Percentiles rank a stretch among this genome's conserved stretches.
phyloP scores from a whole-genome alignment of 139 green algal species.

The Volvox reticuliferus region DNA sequence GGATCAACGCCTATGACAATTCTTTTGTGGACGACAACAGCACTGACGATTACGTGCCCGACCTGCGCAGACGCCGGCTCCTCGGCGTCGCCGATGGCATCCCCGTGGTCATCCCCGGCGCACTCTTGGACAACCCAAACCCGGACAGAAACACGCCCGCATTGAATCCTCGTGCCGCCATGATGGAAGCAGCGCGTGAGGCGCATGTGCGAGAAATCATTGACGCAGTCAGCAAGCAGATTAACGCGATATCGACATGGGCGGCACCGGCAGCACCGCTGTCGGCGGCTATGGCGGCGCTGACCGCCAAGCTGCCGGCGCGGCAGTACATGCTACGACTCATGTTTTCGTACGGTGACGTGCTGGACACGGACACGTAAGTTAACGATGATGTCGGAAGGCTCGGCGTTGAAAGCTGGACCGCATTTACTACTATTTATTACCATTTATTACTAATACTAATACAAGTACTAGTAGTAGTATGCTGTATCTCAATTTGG shows the following conservation, averaged over 20 bases:
- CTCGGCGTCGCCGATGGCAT: background rate
- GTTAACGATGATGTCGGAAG: no score
- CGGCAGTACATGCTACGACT: background rate
- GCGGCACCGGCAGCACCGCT: background rate
- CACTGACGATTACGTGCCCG: background rate
- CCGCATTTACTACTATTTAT: no score
- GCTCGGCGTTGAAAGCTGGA: no score
- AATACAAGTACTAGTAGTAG: no score
- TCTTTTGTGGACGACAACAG: background rate
- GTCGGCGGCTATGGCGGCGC: background rate
- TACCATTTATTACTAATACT: no score
- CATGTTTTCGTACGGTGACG: background rate
- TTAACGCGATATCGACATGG: background rate
- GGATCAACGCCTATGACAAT: constrained; percentile 35
- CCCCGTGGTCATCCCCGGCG: background rate
- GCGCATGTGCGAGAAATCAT: background rate
- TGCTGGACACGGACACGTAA: background rate
- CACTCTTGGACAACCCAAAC: background rate
- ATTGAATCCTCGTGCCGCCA: background rate
- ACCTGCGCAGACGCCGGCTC: background rate
- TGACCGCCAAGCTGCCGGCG: background rate
- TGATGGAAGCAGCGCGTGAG: background rate
- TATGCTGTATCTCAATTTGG: no score
- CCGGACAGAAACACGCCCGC: background rate
- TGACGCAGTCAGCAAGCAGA: background rate